Evolutionary conservation across 148 eudicot genomes (phyloP), one percentile per base, ranked within the genome.

Genomic region (Cornus suecica): DNA sequence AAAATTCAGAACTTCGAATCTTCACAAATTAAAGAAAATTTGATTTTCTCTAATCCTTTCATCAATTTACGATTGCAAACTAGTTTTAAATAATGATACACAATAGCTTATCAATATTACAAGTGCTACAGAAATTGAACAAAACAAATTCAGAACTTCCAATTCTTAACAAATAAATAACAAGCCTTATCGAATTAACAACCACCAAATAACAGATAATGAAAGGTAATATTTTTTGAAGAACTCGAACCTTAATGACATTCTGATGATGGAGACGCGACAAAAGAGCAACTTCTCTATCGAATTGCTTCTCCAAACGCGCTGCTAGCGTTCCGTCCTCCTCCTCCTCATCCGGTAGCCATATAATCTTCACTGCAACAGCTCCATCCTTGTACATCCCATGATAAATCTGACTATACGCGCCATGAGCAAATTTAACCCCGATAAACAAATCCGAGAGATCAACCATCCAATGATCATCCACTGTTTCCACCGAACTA

Each of bases 211-310:
- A n/a, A n/a, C n/a, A n/a, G n/a, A n/a, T n/a, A n/a, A n/a, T n/a
- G n/a, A n/a, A n/a, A n/a, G n/a, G n/a, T n/a, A n/a, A n/a, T n/a
- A n/a, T n/a, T n/a, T n/a, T n/a, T n/a, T n/a, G n/a, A n/a, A n/a
- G n/a, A n/a, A n/a, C n/a, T n/a, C n/a, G n/a, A n/a, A 94, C 98
- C 98, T 90, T 94, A 71, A 94, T 83, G 66, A 94, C 90, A 82
- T 94, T 90, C 61, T 83, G 87, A 82, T 94, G 94, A 79, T 83
- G 79, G 78, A 94, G 92, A 69, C 86, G 90, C 78, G 91, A 79
- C 73, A 94, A 88, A 80, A 83, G 88, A 51, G 88, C 81, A 30
- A 89, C 94, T 91, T 94, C 98, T 56, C 92, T 84, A 14, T 45
- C 84, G 74, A 86, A 94, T 65, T 92, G 97, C 76, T 90, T 94